Evolutionary conservation across 495 filamentous ascomycete genomes (phyloP), one percentile per base, ranked within the genome.

Genomic region (Annulohypoxylon nitens): DNA sequence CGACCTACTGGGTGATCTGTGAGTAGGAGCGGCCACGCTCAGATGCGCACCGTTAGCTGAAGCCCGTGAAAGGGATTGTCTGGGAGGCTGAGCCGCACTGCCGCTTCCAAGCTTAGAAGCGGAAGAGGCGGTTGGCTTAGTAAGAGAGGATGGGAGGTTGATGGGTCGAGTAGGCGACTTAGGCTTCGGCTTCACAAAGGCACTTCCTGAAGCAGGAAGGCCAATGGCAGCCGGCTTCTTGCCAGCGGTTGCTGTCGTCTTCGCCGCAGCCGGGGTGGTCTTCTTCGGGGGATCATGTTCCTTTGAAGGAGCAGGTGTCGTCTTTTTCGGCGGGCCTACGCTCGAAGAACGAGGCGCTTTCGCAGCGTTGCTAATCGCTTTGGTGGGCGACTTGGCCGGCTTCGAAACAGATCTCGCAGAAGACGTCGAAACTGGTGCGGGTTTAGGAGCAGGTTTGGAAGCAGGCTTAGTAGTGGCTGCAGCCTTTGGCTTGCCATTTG

Each of bases 121-220:
- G 43, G 88, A 90, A 4, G 92, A 81, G 14, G 88, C 84, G 6
- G 90, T 93, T 43, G 88, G 87, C 20, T 91, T 86, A 2, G 88
- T 89, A 54, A 90, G 79, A 26, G 91, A 87, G 51, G 85, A 76
- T 33, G 91, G 88, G 34, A 91, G 82, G 62, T 88, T 88, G 71
- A 88, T 81, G 14, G 91, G 86, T 55, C 85, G 86, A 6, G 90
- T 91, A 1, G 91, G 90, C 16, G 92, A 93, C 70, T 87, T 91
- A 14, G 87, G 78, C 73, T 85, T 86, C 20, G 90, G 84, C 75
- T 91, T 93, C 36, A 80, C 79, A 71, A 85, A 84, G n/a, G 81
- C 82, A 61, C 78, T 80, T 50, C 75, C 62, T 1, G 81, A 72
- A 11, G 82, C 74, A 3, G 79, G 79, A 8, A 77, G 70, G 18